Evolutionary conservation across 176 grass and related monocot genomes (phyloP).

Genomic region (Miscanthus lutarioriparius): DNA sequence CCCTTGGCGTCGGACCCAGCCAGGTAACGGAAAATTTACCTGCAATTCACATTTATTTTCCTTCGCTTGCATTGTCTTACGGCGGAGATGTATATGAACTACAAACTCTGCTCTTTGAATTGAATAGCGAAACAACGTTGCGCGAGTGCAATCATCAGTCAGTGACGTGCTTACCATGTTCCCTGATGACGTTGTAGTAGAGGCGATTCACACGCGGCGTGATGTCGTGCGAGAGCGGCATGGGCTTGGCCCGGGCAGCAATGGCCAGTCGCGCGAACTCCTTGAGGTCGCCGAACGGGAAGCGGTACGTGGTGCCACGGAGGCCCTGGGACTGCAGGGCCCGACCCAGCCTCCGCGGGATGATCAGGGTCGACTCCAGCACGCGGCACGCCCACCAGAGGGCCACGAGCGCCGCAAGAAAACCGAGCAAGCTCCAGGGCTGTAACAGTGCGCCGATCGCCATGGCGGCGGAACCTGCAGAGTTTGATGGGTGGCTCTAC

Average conservation of each 20-base stretch:
- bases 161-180: slow-evolving; percentile 36
- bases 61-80: not conserved
- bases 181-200: slow-evolving; percentile 1
- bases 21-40: slow-evolving; percentile 54
- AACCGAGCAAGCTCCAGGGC: slow-evolving; percentile 21
- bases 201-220: slow-evolving; percentile 34
- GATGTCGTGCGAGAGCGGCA: slow-evolving; percentile 58
- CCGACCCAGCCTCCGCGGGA: slow-evolving; percentile 36
- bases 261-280: slow-evolving; percentile 4
- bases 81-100: no score
- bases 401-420: slow-evolving; percentile 6
- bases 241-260: slow-evolving; percentile 33
- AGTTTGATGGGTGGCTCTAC: not conserved
- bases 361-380: slow-evolving; percentile 29
- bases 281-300: slow-evolving; percentile 46
- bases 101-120: not conserved
- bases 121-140: not conserved
- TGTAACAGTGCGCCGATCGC: not conserved
- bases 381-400: slow-evolving; percentile 8
- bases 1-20: slow-evolving; percentile 32
- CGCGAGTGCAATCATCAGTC: not conserved
- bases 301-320: slow-evolving; percentile 37
- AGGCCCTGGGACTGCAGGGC: slow-evolving; percentile 54
- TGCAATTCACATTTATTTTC: not conserved
- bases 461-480: not conserved